phyloP scores from a whole-genome alignment of 305 asterid species.

The Fraxinus angustifolia region DNA sequence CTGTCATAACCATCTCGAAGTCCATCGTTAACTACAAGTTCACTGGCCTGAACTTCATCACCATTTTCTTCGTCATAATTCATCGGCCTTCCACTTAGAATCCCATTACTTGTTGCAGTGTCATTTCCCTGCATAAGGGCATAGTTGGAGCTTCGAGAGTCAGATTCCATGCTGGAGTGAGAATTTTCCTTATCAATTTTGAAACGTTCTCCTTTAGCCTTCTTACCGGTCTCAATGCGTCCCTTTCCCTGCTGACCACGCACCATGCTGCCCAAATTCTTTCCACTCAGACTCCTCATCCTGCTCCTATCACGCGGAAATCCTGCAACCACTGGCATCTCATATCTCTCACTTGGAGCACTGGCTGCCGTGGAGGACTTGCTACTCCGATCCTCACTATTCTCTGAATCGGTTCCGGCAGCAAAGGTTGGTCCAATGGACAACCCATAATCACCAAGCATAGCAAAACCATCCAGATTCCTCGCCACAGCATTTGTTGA shows the following conservation, averaged over 20 bases:
- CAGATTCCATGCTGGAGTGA: constrained; percentile 92
- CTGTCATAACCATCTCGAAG: constrained; percentile 36
- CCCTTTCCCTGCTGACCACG: constrained; percentile 42
- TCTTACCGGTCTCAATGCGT: constrained; percentile 46
- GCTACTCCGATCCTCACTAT: constrained; percentile 56
- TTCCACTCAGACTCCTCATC: constrained; percentile 46
- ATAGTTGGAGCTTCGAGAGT: constrained; percentile 70
- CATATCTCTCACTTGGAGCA: constrained; percentile 47
- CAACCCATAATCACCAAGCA: constrained; percentile 37
- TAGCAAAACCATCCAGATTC: constrained; percentile 36
- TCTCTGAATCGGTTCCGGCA: constrained; percentile 46
- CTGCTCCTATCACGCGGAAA: constrained; percentile 24
- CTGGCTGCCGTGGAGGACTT: constrained; percentile 63
- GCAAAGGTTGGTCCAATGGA: constrained; percentile 30
- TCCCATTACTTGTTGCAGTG: constrained; percentile 45
- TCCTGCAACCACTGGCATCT: constrained; percentile 32
- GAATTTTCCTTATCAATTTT: constrained; percentile 83
- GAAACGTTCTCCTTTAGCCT: constrained; percentile 64
- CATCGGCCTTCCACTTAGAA: constrained; percentile 36
- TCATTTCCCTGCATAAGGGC: constrained; percentile 54
- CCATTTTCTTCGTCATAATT: constrained; percentile 49
- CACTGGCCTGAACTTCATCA: constrained; percentile 45
- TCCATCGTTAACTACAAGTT: constrained; percentile 31
- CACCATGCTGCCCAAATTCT: constrained; percentile 34
- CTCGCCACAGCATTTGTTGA: constrained; percentile 49